Conservation (phyloP, 139 green algal genomes). For the Bryopsis sp. region DNA sequence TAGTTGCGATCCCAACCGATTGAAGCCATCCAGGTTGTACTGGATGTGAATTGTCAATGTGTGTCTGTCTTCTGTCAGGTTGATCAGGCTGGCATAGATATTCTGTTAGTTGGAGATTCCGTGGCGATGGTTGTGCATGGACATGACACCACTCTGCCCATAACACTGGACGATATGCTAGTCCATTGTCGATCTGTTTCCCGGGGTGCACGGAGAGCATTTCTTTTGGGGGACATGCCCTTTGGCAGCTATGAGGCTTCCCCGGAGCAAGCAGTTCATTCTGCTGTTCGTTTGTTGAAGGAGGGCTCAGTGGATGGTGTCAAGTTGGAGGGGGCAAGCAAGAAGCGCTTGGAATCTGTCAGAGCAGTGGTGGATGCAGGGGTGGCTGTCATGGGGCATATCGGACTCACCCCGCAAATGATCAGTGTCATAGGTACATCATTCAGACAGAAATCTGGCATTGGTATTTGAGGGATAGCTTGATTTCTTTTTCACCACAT, state of each 20-base stretch:
- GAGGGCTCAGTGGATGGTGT: conserved; percentile 93
- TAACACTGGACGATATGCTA: conserved; percentile 97
- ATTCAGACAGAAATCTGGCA: not conserved
- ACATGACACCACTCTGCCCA: conserved; percentile 96
- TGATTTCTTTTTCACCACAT: too few relatives aligned
- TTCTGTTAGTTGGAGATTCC: conserved; percentile 90
- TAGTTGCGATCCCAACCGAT: too few relatives aligned
- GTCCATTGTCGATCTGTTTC: conserved; percentile 80
- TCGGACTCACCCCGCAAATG: conserved; percentile 88
- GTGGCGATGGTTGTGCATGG: conserved; percentile 97
- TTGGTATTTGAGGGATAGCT: not conserved
- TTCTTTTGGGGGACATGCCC: conserved; percentile 82
- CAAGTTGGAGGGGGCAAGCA: conserved; percentile 82
- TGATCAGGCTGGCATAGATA: conserved; percentile 81
- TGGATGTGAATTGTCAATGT: too few relatives aligned
- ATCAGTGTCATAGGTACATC: conserved; percentile 58
- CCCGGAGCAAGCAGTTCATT: conserved; percentile 52
- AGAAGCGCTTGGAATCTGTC: conserved; percentile 52
- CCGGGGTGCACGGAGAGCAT: conserved; percentile 57
- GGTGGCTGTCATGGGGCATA: conserved; percentile 96
- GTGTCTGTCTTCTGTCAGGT: conserved; percentile 72
- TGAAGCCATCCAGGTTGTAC: too few relatives aligned
- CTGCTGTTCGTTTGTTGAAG: conserved; percentile 85
- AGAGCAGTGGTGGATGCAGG: conserved; percentile 78
- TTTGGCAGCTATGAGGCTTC: conserved; percentile 84